Base-by-base conservation (phyloP, 139 green algal species). In the Eudorina sp. region DNA sequence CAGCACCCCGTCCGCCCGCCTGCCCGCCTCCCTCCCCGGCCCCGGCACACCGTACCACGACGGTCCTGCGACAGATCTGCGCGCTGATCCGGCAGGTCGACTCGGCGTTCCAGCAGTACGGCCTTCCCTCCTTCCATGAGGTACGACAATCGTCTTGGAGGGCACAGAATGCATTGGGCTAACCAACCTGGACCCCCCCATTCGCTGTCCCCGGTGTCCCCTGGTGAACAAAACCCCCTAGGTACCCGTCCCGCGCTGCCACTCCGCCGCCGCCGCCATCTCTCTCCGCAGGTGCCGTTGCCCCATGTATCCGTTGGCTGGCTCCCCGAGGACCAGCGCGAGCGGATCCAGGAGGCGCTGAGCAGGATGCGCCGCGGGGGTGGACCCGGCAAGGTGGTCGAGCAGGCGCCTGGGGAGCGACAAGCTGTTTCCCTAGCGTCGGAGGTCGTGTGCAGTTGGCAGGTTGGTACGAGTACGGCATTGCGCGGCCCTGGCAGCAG, bases 261-360 rank as follows among this genome's bases (percentile, higher is more conserved):
- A 36, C 34, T 36, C 36, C 34, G 13, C 36, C 66, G 36, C 13
- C 36, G 29, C 46, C 8, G 29, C 36, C 6, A 7, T 16, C 19
- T 7, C 43, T 60, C 3, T 41, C 13, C 60, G 62, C 60, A 87
- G 81, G 64, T 41, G 9, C 64, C 81, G 1, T 31, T 87, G 18
- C 81, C 81, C 41, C 81, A 87, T 31, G 81, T 87, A 18, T 87
- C 81, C 0, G 81, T 87, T n/a, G 81, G 81, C 31, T 87, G 81
- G 81, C 81, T 87, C 29, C 45, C 45, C 6, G 62, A 45, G 8
- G 64, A 87, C 60, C 62, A 87, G 81, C 62, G 60, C 13, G 7
- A 0, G 3, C 34, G 60, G 9, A 78, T 87, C 31, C 31, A 87
- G 19, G 62, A 51, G 43, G 81, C 81, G 38, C 6, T 87, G 11